phyloP scores from a whole-genome alignment of 169 alveolate species.

The Eimeria acervulina region DNA sequence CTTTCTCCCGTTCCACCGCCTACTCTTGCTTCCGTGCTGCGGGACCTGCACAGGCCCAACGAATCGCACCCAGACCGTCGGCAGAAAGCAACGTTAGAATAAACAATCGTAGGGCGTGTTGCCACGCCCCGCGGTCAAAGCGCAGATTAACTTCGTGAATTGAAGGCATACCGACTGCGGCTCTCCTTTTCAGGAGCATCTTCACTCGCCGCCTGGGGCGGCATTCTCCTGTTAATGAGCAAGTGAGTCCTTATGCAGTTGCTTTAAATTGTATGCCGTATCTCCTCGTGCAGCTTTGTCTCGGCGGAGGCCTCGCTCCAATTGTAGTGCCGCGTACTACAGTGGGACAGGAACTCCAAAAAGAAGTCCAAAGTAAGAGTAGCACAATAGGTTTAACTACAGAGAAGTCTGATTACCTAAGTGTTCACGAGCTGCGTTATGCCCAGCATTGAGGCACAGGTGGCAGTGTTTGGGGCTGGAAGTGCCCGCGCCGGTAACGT shows the following conservation, averaged over 20 bases:
- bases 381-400: not conserved
- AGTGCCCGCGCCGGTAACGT: not conserved
- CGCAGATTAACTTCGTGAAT: not conserved
- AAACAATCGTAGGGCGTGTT: not conserved
- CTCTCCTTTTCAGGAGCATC: conserved; percentile 68
- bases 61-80: not conserved
- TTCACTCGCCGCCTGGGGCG: conserved; percentile 77
- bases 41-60: conserved; percentile 64
- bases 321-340: not conserved
- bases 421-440: not conserved
- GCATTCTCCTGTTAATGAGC: conserved; percentile 43
- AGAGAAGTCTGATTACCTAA: not conserved
- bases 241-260: not conserved
- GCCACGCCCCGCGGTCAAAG: not conserved
- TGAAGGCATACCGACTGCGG: conserved; percentile 50
- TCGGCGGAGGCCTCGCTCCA: conserved; percentile 23
- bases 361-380: not conserved
- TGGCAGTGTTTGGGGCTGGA: conserved; percentile 48
- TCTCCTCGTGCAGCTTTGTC: conserved; percentile 34
- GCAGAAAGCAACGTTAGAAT: not conserved
- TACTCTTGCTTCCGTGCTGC: conserved; percentile 41
- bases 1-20: conserved; percentile 2
- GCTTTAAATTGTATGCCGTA: not conserved
- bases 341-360: not conserved
- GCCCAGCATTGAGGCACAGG: not conserved